Evolutionary conservation across 2,329 filamentous ascomycete genomes (phyloP).

Genomic region (Sporothrix luriei): DNA sequence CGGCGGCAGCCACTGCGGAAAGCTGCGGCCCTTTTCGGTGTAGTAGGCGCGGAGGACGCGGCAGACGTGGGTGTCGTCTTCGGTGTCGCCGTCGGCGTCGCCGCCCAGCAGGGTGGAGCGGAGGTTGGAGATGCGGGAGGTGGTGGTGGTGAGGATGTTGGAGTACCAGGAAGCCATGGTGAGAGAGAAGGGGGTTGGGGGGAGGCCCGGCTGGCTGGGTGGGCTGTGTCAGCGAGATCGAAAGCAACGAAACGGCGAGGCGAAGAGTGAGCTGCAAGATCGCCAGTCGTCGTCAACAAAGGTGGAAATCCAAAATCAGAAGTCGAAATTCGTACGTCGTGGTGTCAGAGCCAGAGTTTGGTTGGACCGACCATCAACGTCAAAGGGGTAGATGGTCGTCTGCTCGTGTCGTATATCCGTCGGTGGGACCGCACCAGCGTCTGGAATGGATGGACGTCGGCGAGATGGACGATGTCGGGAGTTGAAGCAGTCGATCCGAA

Average conservation of each 20-base stretch:
- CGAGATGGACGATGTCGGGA: neutral
- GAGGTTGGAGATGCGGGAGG: conserved; percentile 66
- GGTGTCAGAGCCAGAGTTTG: neutral
- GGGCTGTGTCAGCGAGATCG: neutral
- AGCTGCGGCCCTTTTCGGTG: conserved; percentile 77
- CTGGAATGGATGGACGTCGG: neutral
- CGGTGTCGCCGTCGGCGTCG: conserved; percentile 70
- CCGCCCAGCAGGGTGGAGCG: conserved; percentile 69
- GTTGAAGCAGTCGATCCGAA: neutral
- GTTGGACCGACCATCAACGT: neutral
- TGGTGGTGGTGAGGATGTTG: conserved; percentile 67
- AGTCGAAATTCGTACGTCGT: neutral
- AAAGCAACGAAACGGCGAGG: neutral
- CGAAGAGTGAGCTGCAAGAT: too few species aligned
- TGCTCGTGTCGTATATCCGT: conserved; percentile 2
- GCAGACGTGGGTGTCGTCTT: conserved; percentile 94
- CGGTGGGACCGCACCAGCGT: neutral
- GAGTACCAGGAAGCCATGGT: conserved; percentile 81
- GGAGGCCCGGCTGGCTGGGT: neutral
- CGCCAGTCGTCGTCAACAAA: neutral
- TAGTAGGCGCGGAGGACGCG: conserved; percentile 93
- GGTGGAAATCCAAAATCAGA: neutral
- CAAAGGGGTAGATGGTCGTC: neutral
- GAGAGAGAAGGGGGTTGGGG: neutral
- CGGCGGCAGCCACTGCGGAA: conserved; percentile 84